A percentile compares a stretch with the other conserved stretches of the same genome.
Evolutionary conservation across 2,329 filamentous ascomycete species (phyloP).

Genomic region (Rhytidhysteron rufulum): DNA sequence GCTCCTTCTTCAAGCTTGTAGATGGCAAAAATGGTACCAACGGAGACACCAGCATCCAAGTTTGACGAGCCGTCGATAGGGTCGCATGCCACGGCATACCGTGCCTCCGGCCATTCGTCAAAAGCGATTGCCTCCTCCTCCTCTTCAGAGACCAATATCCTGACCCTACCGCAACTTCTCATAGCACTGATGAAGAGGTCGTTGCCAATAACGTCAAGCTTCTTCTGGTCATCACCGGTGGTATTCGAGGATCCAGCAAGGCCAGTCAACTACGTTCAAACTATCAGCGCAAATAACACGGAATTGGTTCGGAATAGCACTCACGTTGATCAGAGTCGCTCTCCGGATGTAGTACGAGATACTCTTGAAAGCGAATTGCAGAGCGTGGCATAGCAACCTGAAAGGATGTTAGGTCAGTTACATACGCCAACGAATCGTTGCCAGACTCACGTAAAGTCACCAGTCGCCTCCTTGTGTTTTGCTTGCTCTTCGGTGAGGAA

Average conservation of each 20-base stretch:
- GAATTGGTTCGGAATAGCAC: conserved; percentile 6
- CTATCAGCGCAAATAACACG: conserved; percentile 10
- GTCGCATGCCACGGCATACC: conserved; percentile 94
- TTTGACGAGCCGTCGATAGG: conserved; percentile 98
- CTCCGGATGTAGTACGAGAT: conserved; percentile 99
- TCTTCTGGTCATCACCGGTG: conserved; percentile 98
- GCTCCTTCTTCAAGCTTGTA: conserved; percentile 82
- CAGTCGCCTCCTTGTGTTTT: conserved; percentile 90
- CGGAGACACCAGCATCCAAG: conserved; percentile 93
- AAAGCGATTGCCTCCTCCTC: conserved; percentile 92
- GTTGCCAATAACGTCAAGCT: conserved; percentile 98
- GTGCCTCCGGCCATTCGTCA: conserved; percentile 65
- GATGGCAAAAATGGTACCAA: conserved; percentile 94
- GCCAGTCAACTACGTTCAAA: conserved; percentile 65
- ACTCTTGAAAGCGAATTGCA: conserved; percentile 99
- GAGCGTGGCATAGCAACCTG: conserved; percentile 91
- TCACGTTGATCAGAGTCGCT: conserved; percentile 80
- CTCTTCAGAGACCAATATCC: conserved; percentile 94
- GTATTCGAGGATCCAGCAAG: conserved; percentile 92
- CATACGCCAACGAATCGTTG: conserved; percentile 2
- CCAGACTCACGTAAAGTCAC: conserved; percentile 86
- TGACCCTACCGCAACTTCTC: conserved; percentile 85
- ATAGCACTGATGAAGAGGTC: conserved; percentile 96
- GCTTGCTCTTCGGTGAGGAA: conserved; percentile 94
- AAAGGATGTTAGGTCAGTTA: conserved; percentile 1